Conservation (phyloP, 352 stramenopile species). For the Phytopythium kandeliae region DNA sequence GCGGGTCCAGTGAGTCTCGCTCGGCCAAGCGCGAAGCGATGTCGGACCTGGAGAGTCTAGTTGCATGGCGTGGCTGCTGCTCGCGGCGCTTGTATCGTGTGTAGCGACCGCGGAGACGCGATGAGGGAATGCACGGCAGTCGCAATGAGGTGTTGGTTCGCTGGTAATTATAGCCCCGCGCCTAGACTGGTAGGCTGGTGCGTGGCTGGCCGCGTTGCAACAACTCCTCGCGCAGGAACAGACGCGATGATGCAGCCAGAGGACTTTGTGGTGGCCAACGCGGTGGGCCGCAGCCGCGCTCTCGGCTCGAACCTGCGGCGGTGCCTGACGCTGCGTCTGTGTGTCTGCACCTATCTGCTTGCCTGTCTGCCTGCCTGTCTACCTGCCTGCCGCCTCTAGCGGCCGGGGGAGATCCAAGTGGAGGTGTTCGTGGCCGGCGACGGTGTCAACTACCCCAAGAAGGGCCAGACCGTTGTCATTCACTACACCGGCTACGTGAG, state of each 20-base stretch:
- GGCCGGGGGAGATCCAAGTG: slow-evolving; percentile 71
- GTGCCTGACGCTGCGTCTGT: background rate
- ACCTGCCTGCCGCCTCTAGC: slow-evolving; percentile 31
- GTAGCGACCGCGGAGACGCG: too few relatives aligned
- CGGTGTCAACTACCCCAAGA: slow-evolving; percentile 87
- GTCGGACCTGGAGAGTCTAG: too few relatives aligned
- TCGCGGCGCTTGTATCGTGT: too few relatives aligned
- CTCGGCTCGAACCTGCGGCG: too few relatives aligned
- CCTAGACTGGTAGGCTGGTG: too few relatives aligned
- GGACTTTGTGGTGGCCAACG: slow-evolving; percentile 52
- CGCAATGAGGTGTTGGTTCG: too few relatives aligned
- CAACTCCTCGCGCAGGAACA: background rate
- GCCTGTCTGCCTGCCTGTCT: too few relatives aligned
- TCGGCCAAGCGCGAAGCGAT: too few relatives aligned
- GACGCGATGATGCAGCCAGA: slow-evolving; percentile 39
- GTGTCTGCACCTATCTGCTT: background rate
- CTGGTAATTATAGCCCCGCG: slow-evolving; percentile 1
- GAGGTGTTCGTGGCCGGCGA: slow-evolving; percentile 89
- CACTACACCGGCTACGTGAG: slow-evolving; percentile 87
- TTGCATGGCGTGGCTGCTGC: too few relatives aligned
- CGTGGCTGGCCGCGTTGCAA: background rate
- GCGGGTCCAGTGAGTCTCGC: slow-evolving; percentile 1
- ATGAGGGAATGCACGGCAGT: too few relatives aligned
- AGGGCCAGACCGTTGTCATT: slow-evolving; percentile 80
- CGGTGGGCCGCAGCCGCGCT: too few relatives aligned